These are phyloP conservation scores for Lactarius psammicola DNA, from an alignment of 768 basidiomycete genomes.

Conservation along the genomic window DNA sequence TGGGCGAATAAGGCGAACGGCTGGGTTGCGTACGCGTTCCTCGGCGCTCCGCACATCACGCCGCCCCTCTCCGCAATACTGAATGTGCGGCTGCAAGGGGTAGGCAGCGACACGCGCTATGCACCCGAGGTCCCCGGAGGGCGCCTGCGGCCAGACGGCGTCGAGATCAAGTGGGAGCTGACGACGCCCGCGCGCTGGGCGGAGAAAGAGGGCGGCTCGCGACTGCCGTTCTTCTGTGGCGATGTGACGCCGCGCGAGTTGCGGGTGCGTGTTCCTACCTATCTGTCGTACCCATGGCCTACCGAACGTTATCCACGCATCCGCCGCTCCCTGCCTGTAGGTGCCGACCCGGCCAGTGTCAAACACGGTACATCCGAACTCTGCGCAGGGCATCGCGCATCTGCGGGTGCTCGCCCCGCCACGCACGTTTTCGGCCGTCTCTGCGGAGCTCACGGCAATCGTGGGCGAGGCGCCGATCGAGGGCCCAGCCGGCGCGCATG, in stretches of 20 bases:
- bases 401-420: conserved; percentile 44
- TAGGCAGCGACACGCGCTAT: conserved; percentile 44
- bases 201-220: conserved; percentile 32
- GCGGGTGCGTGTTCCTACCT: conserved; percentile 42
- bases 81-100: conserved; percentile 46
- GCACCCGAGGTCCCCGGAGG: conserved; percentile 50
- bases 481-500: conserved; percentile 7
- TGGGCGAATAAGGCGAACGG: conserved; percentile 58
- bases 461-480: conserved; percentile 43
- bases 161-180: conserved; percentile 57
- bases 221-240: conserved; percentile 71
- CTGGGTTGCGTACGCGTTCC: conserved; percentile 68
- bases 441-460: conserved; percentile 47
- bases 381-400: conserved; percentile 49
- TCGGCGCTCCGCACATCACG: conserved; percentile 45
- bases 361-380: conserved; percentile 51
- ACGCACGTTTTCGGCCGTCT: conserved; percentile 35
- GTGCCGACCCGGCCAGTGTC: conserved; percentile 49
- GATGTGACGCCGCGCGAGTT: conserved; percentile 61
- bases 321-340: no score
- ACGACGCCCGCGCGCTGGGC: conserved; percentile 37
- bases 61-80: conserved; percentile 50
- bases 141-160: conserved; percentile 54
- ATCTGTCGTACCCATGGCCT: neutral
- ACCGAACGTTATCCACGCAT: neutral